These are phyloP conservation scores for Eucalyptus polybractea DNA, from an alignment of 345 rosid genomes.

Conservation along the genomic window DNA sequence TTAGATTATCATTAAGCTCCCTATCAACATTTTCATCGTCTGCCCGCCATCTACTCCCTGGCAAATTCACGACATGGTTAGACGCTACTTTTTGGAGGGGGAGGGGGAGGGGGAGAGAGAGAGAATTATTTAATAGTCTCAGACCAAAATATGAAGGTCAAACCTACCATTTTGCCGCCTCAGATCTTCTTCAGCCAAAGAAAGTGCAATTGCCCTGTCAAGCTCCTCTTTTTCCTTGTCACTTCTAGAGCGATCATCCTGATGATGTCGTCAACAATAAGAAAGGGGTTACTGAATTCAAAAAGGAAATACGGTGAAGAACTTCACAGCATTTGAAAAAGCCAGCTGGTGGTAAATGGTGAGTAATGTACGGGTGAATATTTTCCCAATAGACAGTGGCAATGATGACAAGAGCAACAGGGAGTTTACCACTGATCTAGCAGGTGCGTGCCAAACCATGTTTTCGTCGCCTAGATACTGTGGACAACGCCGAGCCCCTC, in stretches of 20 bases:
- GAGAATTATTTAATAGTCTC: background rate
- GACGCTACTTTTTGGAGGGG: no score
- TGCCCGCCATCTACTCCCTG: conserved; percentile 44
- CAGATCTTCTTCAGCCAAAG: conserved; percentile 47
- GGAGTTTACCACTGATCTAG: conserved; percentile 45
- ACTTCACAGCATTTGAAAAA: background rate
- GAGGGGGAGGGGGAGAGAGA: background rate
- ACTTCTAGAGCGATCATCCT: conserved; percentile 56
- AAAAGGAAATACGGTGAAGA: background rate
- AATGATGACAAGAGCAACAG: background rate
- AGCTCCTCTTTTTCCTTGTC: conserved; percentile 51
- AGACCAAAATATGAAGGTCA: background rate
- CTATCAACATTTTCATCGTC: conserved; percentile 32
- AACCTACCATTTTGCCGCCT: conserved; percentile 45
- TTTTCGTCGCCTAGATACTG: conserved; percentile 76
- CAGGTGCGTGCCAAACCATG: conserved; percentile 58
- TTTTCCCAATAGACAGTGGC: background rate
- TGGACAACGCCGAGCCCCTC: conserved; percentile 30
- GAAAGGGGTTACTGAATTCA: background rate
- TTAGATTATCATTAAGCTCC: conserved; percentile 24
- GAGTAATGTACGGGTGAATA: background rate
- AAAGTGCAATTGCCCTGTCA: conserved; percentile 57
- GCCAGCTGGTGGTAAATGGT: background rate
- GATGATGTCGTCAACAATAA: background rate
- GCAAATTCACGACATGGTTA: background rate